A percentile compares a stretch with the other conserved stretches of the same genome.
phyloP scores from a whole-genome alignment of 495 filamentous ascomycete genomes.

The Xanthoparmelia taractica region DNA sequence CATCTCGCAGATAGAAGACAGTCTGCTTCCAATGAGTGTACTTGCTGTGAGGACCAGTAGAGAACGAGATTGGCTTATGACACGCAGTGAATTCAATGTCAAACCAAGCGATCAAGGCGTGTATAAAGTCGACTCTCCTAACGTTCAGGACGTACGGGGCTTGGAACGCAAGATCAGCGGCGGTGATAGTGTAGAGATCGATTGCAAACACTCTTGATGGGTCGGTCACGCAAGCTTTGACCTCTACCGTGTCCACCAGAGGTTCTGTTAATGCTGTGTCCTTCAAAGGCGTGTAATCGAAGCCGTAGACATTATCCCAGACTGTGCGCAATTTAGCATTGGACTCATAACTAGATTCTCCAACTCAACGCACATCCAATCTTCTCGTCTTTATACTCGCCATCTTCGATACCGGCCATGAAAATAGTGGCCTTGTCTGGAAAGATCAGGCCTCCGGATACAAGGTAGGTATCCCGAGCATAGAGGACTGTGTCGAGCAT shows the following conservation, averaged over 20 bases:
- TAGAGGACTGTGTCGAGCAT: constrained; percentile 97
- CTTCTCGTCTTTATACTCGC: constrained; percentile 84
- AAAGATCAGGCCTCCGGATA: constrained; percentile 76
- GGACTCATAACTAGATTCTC: neutral
- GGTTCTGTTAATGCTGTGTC: constrained; percentile 74
- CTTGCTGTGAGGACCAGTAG: constrained; percentile 80
- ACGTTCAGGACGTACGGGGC: constrained; percentile 62
- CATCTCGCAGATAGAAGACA: constrained; percentile 79
- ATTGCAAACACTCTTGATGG: constrained; percentile 66
- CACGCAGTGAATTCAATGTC: constrained; percentile 97
- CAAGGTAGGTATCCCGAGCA: constrained; percentile 85
- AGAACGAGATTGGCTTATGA: constrained; percentile 78
- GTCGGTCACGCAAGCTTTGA: constrained; percentile 74
- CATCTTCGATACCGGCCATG: constrained; percentile 79
- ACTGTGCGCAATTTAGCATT: constrained; percentile 39
- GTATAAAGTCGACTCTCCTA: constrained; percentile 81
- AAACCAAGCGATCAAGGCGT: constrained; percentile 96
- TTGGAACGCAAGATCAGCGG: constrained; percentile 67
- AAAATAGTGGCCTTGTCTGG: constrained; percentile 86
- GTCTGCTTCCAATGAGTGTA: constrained; percentile 96
- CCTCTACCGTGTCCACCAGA: constrained; percentile 73
- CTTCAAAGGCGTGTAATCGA: constrained; percentile 89
- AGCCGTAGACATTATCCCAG: constrained; percentile 98
- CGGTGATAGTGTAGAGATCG: constrained; percentile 71
- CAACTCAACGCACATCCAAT: constrained; percentile 56